Evolutionary conservation across 2,329 filamentous ascomycete genomes (phyloP).

Genomic region (Colletotrichum sp.): DNA sequence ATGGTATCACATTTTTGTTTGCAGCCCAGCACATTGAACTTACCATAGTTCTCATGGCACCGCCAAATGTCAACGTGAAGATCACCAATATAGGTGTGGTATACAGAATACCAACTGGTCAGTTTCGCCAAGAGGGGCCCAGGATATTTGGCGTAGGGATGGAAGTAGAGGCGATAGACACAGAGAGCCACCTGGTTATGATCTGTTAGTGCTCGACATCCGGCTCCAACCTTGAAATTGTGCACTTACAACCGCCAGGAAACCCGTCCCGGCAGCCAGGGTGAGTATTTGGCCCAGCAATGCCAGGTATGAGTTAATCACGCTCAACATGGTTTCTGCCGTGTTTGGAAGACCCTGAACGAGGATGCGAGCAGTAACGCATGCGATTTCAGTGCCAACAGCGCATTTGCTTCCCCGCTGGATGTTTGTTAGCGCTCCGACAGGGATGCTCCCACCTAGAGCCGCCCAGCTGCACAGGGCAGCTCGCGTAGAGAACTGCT

Average conservation of each 20-base stretch:
- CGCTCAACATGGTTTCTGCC: background rate
- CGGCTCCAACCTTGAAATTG: background rate
- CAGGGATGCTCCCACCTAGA: background rate
- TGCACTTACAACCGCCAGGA: background rate
- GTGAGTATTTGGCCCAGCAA: background rate
- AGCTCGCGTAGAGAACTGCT: background rate
- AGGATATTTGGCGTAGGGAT: constrained; percentile 9
- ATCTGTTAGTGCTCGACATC: background rate
- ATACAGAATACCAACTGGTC: constrained; percentile 1
- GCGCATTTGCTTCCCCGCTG: background rate
- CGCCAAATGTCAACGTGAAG: constrained; percentile 7
- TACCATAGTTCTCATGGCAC: constrained; percentile 4
- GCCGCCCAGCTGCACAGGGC: background rate
- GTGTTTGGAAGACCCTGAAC: background rate
- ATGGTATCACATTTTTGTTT: background rate
- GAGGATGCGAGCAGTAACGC: background rate
- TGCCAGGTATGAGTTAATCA: background rate
- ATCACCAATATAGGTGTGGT: background rate
- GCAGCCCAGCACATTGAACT: background rate
- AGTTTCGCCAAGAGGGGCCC: constrained; percentile 1
- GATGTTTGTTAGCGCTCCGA: background rate
- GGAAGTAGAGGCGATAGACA: background rate
- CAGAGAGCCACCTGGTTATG: background rate
- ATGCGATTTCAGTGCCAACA: background rate
- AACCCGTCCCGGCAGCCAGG: background rate